Evolutionary conservation across 345 rosid genomes (phyloP).

Genomic region (Ricinus communis): DNA sequence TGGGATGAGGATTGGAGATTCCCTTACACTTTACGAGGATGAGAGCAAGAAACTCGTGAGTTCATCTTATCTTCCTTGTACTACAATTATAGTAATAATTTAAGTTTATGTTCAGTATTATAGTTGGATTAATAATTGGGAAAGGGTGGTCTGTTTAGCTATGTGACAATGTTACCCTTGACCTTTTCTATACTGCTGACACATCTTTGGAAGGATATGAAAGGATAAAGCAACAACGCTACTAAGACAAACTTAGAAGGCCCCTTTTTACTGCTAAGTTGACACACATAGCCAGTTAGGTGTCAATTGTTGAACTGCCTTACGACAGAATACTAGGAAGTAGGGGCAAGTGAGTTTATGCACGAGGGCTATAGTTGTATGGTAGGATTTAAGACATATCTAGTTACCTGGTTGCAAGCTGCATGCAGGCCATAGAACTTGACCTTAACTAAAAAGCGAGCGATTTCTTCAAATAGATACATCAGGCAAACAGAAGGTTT

Average conservation of each 20-base stretch:
- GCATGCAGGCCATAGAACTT: no score
- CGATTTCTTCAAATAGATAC: no score
- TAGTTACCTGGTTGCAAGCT: no score
- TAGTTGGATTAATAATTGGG: conserved; percentile 17
- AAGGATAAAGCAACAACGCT: conserved; percentile 3
- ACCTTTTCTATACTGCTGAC: conserved; percentile 20
- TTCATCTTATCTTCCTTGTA: conserved; percentile 18
- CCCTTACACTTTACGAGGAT: conserved; percentile 67
- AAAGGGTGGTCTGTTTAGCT: conserved; percentile 43
- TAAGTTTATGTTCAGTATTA: conserved; percentile 16
- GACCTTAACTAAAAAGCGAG: no score
- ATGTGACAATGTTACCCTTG: conserved; percentile 29
- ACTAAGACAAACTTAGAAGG: conserved; percentile 9
- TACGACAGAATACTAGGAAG: background rate
- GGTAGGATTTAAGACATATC: no score
- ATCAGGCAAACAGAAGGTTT: no score
- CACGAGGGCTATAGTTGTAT: no score
- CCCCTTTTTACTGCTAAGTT: background rate
- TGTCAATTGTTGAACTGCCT: conserved; percentile 3
- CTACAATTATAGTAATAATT: conserved; percentile 1
- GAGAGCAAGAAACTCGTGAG: conserved; percentile 78
- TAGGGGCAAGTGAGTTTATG: no score
- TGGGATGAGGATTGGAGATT: conserved; percentile 54
- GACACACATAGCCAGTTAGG: conserved; percentile 13
- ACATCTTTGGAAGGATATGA: conserved; percentile 24